phyloP scores from a whole-genome alignment of 1,284 basidiomycete species.

The Irpex lacteus region DNA sequence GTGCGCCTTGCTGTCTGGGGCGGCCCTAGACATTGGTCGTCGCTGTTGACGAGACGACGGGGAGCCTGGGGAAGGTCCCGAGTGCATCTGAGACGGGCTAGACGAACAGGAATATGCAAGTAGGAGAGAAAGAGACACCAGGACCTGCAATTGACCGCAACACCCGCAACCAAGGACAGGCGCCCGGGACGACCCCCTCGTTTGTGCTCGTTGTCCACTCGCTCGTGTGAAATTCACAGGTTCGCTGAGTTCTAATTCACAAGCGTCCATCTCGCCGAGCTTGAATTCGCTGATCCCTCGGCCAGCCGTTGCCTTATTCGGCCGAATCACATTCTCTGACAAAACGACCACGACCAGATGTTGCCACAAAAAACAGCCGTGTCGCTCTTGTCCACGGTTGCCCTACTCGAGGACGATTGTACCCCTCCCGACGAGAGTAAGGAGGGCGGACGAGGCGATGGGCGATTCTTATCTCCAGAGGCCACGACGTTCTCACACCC shows the following conservation, averaged over 20 bases:
- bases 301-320: background rate
- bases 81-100: constrained; percentile 36
- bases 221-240: constrained; percentile 16
- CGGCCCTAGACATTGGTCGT: constrained; percentile 51
- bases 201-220: constrained; percentile 15
- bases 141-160: constrained; percentile 13
- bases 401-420: background rate
- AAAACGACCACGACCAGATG: background rate
- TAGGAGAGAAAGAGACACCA: constrained; percentile 14
- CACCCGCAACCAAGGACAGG: background rate
- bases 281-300: constrained; percentile 6
- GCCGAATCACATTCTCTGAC: constrained; percentile 1
- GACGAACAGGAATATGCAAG: constrained; percentile 6
- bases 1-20: constrained; percentile 29
- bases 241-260: background rate
- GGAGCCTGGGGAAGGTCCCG: constrained; percentile 36
- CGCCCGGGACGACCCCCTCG: constrained; percentile 4
- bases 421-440: background rate
- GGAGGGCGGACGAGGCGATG: background rate
- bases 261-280: constrained; percentile 10
- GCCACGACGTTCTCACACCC: background rate
- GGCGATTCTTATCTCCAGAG: background rate
- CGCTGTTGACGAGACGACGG: constrained; percentile 46
- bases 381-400: background rate
- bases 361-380: background rate